Conservation (phyloP, 2,329 filamentous ascomycete genomes). For the Fusarium subtropicale region DNA sequence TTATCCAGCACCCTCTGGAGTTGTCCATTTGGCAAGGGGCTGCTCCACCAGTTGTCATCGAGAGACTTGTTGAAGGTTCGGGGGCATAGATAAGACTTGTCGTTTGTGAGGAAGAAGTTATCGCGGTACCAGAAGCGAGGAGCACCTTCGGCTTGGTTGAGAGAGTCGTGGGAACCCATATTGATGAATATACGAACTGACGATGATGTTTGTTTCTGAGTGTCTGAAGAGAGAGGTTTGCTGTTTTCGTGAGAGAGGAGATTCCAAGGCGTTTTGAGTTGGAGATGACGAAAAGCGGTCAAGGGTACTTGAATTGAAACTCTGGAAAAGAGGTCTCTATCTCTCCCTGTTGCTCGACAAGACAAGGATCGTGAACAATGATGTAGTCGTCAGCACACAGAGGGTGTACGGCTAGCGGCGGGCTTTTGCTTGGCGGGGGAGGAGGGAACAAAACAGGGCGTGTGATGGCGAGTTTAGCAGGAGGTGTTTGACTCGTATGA, state of each 20-base stretch:
- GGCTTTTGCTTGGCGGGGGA: slow-evolving; percentile 31
- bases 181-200: slow-evolving; percentile 30
- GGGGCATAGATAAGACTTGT: slow-evolving; percentile 66
- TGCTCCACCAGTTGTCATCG: slow-evolving; percentile 70
- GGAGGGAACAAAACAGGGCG: slow-evolving; percentile 30
- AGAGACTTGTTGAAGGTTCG: slow-evolving; percentile 67
- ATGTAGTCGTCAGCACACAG: slow-evolving; percentile 37
- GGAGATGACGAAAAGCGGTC: not conserved
- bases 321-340: not conserved
- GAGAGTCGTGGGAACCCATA: slow-evolving; percentile 45
- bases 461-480: slow-evolving; percentile 40
- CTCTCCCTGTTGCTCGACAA: slow-evolving; percentile 12
- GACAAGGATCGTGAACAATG: slow-evolving; percentile 26
- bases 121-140: slow-evolving; percentile 62
- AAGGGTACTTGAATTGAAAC: slow-evolving; percentile 1
- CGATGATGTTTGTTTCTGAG: not conserved
- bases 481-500: slow-evolving; percentile 28
- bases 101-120: slow-evolving; percentile 71
- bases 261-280: not conserved
- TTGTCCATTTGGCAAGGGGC: slow-evolving; percentile 59
- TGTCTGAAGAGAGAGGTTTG: not conserved
- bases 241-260: slow-evolving; percentile 4
- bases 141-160: slow-evolving; percentile 49
- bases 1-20: slow-evolving; percentile 66
- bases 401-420: slow-evolving; percentile 44